A percentile compares a stretch with the other conserved stretches of the same genome.
Conservation (phyloP, 164 flowering plant genomes). For the Brasenia schreberi region DNA sequence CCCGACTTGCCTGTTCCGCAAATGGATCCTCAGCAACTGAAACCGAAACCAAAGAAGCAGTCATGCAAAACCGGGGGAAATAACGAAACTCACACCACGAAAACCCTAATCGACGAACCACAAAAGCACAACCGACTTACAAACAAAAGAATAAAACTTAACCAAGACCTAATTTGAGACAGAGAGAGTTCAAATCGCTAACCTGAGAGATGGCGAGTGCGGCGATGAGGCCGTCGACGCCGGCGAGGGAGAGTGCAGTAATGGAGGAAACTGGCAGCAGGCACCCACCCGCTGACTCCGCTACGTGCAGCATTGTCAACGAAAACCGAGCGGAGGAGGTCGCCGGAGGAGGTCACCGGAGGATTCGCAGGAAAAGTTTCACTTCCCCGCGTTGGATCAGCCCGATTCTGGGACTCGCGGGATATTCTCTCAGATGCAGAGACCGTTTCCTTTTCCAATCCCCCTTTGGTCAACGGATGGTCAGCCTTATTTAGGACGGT, state of each 20-base stretch:
- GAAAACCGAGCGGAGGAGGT: neutral
- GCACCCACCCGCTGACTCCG: constrained; percentile 11
- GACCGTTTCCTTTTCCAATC: neutral
- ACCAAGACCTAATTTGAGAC: neutral
- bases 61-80: neutral
- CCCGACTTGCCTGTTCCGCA: constrained; percentile 38
- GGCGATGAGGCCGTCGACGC: constrained; percentile 27
- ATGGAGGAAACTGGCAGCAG: constrained; percentile 15
- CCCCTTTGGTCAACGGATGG: neutral
- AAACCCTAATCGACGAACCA: neutral
- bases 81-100: neutral
- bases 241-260: constrained; percentile 30
- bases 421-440: neutral
- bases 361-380: neutral
- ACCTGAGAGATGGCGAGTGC: constrained; percentile 42
- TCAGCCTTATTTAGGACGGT: neutral
- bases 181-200: neutral
- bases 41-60: constrained; percentile 10
- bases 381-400: neutral
- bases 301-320: constrained; percentile 4
- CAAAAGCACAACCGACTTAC: constrained; percentile 3
- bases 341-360: neutral
- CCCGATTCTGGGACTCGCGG: neutral
- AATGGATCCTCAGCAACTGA: constrained; percentile 60
- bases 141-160: neutral